A percentile compares a stretch with the other conserved stretches of the same genome.
Evolutionary conservation across 164 flowering plant species (phyloP).

Genomic region (Saururus chinensis): DNA sequence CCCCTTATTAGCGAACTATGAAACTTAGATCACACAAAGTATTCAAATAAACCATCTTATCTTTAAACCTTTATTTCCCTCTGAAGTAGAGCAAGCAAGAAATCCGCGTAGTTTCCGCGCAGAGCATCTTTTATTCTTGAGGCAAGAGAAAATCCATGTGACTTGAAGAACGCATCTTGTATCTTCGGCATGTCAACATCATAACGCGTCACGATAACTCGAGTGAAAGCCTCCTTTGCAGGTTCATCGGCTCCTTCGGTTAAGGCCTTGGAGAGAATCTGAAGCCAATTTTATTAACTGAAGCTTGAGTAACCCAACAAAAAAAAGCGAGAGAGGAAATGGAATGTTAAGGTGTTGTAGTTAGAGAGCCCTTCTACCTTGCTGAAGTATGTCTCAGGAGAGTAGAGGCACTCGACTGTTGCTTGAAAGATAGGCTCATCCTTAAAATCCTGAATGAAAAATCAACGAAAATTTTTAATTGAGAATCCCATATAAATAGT

Average conservation of each 20-base stretch:
- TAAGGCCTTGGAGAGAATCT: not conserved
- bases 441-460: not conserved
- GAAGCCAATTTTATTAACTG: not conserved
- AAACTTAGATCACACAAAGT: not conserved
- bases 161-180: not conserved
- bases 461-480: too few species aligned
- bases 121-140: not conserved
- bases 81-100: not conserved
- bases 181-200: not conserved
- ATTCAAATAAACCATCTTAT: too few species aligned
- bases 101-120: not conserved
- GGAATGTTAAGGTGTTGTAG: too few species aligned
- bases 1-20: too few species aligned
- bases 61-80: not conserved
- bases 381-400: too few species aligned
- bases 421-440: not conserved
- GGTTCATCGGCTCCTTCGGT: not conserved
- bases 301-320: not conserved
- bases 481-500: too few species aligned
- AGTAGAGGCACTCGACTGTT: not conserved
- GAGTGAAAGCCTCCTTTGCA: not conserved
- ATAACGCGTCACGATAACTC: not conserved
- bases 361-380: too few species aligned
- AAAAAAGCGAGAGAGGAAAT: too few species aligned
- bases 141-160: not conserved